Base-by-base conservation (phyloP, 1,139 yeast species). In the Geotrichum macrosporum region DNA sequence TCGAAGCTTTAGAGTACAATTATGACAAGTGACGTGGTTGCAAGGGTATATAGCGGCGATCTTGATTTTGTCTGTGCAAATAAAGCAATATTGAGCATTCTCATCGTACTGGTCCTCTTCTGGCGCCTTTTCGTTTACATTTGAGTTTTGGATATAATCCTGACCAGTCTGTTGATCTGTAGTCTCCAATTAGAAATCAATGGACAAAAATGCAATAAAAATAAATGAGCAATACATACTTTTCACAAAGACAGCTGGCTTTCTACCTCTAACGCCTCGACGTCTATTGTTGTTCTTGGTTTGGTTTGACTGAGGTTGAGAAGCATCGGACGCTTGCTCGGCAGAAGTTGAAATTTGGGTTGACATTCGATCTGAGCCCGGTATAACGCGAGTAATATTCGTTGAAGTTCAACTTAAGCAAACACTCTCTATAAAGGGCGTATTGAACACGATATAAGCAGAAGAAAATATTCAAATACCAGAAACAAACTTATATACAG, bases 11-110 rank as follows among this genome's bases (percentile, higher is more conserved):
- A 89, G 77, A 0, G 88, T 74, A 69, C 99, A 92, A 47, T 67
- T 68, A 62, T 87, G 88, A 64, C 99, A 92, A 0, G 89, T 80
- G 20, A 74, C 74, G 62, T 92, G 97, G 57, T 81, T 81, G 66
- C 99, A 92, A 1, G 89, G 85, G 2, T 92, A 77, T 13, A 84
- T 64, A 0, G 95, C 85, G 2, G 80, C 80, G 58, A 74, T 76
- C 19, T 57, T 58, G 35, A 88, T 73, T 36, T 69, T 71, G 42
- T 85, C 83, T 1, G 97, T 94, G 69, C 99, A 92, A 49, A 92
- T 86, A 33, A 88, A 67, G 70, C 97, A 89, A 22, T 71, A 65
- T 22, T 75, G 78, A 8, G 57, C 46, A 18, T 35, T 32, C n/a
- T 45, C 50, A 27, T 43, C 50, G 26, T 50, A 50, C 31, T 43